phyloP scores from a whole-genome alignment of 345 rosid genomes.

The Hibiscus mutabilis region DNA sequence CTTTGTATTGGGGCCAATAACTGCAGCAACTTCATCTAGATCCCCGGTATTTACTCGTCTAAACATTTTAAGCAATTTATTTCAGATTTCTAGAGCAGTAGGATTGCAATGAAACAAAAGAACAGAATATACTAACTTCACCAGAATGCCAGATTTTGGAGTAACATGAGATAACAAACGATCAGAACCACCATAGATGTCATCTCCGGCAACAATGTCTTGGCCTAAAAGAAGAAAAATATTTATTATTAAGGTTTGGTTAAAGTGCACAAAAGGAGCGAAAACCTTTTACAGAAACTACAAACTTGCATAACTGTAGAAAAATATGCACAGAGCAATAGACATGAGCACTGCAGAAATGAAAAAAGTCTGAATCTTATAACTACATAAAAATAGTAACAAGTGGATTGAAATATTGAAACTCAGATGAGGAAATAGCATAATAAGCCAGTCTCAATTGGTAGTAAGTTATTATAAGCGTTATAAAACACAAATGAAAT shows the following conservation, averaged over 20 bases:
- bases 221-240: conserved; percentile 35
- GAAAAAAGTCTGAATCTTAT: not conserved
- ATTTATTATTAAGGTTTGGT: not conserved
- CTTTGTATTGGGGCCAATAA: conserved; percentile 68
- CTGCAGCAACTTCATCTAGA: conserved; percentile 69
- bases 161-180: conserved; percentile 76
- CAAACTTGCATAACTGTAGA: not conserved
- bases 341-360: not conserved
- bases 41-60: conserved; percentile 80
- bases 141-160: conserved; percentile 65
- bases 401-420: not conserved
- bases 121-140: conserved; percentile 54
- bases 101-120: not conserved
- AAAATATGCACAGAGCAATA: not conserved
- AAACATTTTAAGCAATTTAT: conserved; percentile 18
- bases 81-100: conserved; percentile 9
- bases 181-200: conserved; percentile 91
- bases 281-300: conserved; percentile 4
- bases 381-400: not conserved
- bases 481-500: not conserved
- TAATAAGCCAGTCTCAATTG: not conserved
- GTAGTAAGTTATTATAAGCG: not conserved
- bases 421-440: not conserved
- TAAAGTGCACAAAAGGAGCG: not conserved
- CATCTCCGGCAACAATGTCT: conserved; percentile 94